Base-by-base conservation (phyloP, 1,284 basidiomycete genomes). In the Schizophyllum amplum region DNA sequence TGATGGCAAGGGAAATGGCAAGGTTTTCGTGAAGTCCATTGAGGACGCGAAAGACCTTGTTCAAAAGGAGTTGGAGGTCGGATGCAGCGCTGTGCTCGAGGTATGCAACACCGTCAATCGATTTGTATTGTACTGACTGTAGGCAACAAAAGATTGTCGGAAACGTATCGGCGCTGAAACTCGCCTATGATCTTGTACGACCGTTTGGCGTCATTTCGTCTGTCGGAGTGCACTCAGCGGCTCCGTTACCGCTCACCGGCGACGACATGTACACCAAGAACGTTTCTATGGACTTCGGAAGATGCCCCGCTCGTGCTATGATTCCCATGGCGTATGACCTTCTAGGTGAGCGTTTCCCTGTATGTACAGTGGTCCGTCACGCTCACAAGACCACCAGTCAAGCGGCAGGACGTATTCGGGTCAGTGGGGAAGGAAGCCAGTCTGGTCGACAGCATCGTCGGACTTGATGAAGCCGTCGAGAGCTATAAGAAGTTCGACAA, bases 221-320 rank as follows among this genome's bases (percentile, higher is more conserved):
- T 4, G 88, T 92, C 21, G 92, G 92, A 5, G 87, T 91, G 15
- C 86, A 87, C 59, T 78, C 81, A 56, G 73, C 70, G 50, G 73
- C 73, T 0, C 74, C 69, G 7, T 61, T 88, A 26, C 86, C 86
- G 0, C 83, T 84, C 63, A 81, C 75, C 5, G 85, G 86, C 13
- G 71, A 75, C 6, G 73, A 84, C 50, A 69, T 91, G 48, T 96
- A 95, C 70, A 78, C 84, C 71, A 93, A 94, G 72, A 94, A 94
- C 66, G 77, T 87, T 4, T 86, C 84, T 1, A 74, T 91, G 55
- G 85, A 89, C 63, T 94, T 93, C 67, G 94, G 93, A 7, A 80
- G 93, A 17, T 96, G 93, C 66, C 92, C 91, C 17, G 92, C 91
- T 5, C 79, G 86, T 15, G 83, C 87, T 0, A 85, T 92, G 78